Evolutionary conservation across 345 rosid genomes (phyloP).

Genomic region (Theobroma cacao): DNA sequence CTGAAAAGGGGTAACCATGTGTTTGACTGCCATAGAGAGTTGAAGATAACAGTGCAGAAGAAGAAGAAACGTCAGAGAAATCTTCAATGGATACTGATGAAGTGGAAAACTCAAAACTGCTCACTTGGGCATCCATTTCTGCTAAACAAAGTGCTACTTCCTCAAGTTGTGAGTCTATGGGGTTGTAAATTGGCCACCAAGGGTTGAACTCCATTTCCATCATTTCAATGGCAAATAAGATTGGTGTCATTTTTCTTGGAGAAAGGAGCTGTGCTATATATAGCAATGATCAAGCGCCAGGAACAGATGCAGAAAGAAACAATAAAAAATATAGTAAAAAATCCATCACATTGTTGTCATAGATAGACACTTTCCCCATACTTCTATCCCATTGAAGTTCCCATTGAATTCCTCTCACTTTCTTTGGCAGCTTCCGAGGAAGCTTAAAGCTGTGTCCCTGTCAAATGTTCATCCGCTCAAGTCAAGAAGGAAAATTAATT

Average conservation of each 20-base stretch:
- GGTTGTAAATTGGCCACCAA: conserved; percentile 9
- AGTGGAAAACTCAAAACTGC: conserved; percentile 20
- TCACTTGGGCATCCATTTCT: conserved; percentile 12
- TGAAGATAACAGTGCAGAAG: conserved; percentile 12
- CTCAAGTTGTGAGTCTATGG: conserved; percentile 8
- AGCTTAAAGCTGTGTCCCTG: neutral
- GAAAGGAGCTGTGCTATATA: neutral
- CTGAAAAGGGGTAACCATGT: neutral
- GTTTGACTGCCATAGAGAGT: conserved; percentile 7
- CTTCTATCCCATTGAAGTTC: conserved; percentile 11
- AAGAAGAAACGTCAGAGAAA: conserved; percentile 25
- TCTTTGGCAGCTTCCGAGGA: conserved; percentile 14
- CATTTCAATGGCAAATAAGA: conserved; percentile 2
- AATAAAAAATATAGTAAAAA: neutral
- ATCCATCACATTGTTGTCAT: neutral
- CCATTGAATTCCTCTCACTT: conserved; percentile 18
- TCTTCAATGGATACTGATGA: conserved; percentile 14
- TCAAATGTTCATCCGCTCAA: conserved; percentile 9
- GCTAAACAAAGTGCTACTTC: conserved; percentile 18
- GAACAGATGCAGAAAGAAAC: neutral
- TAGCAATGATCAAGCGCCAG: conserved; percentile 4
- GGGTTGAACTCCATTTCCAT: conserved; percentile 19
- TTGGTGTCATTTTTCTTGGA: neutral
- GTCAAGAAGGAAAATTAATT: neutral
- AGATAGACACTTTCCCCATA: neutral